Evolutionary conservation across 768 basidiomycete species (phyloP).

Genomic region (Tricholoma sp.): DNA sequence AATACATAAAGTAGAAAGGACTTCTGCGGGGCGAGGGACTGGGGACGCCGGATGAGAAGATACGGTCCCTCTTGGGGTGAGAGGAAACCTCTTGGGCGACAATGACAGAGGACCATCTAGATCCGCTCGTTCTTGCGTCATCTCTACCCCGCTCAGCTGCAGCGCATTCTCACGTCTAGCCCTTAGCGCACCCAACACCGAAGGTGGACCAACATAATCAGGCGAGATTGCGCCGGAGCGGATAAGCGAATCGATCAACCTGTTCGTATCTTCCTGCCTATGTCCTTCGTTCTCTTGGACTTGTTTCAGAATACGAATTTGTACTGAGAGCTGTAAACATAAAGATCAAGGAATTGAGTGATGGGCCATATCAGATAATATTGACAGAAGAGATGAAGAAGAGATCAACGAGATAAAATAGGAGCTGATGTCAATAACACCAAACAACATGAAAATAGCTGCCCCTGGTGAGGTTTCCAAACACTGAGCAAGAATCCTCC

Average conservation of each 20-base stretch:
- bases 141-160: constrained; percentile 19
- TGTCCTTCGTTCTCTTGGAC: neutral
- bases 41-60: neutral
- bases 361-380: neutral
- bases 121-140: constrained; percentile 7
- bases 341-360: neutral
- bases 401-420: no score
- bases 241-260: neutral
- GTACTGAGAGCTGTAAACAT: neutral
- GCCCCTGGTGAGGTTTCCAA: neutral
- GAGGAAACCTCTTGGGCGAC: constrained; percentile 1
- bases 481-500: neutral
- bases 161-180: constrained; percentile 25
- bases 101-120: neutral
- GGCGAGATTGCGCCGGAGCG: neutral
- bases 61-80: neutral
- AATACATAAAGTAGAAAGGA: constrained; percentile 18
- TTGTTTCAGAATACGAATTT: neutral
- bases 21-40: constrained; percentile 4
- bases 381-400: no score
- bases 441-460: neutral
- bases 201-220: neutral
- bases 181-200: neutral
- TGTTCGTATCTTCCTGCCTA: neutral
- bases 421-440: neutral